Evolutionary conservation across 192 early-diverging fungal species (phyloP), one percentile per base, ranked within the genome.

Genomic region (Coemansia aciculifera): DNA sequence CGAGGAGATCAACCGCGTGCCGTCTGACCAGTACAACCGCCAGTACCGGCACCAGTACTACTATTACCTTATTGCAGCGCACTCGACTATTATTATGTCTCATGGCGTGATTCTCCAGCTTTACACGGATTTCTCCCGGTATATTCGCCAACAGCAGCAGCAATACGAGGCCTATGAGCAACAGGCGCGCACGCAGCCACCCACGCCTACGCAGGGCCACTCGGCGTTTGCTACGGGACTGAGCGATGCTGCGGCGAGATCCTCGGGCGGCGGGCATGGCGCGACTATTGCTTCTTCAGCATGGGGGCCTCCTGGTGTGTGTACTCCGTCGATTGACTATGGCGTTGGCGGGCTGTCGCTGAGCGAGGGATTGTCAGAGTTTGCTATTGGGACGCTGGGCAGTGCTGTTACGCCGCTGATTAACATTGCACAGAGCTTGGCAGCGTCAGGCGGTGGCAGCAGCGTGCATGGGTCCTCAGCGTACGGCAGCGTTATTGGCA

Each of bases 31-130:
- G 48, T 83, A 72, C 60, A 83, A 72, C 69, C 68, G 80, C 15
- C 75, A 72, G 69, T 83, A 83, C 48, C 67, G 80, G 17, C 54
- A 57, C 54, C 54, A 57, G 54, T 57, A 57, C 54, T 83, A 83
- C 66, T 83, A 83, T 57, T 83, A 83, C n/a, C 46, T 83, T 37
- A 74, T 83, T 59, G 80, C 80, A 2, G 80, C 80, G n/a, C 80
- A 83, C 38, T 70, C 80, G 3, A 69, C 80, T 7, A 83, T 83
- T 63, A 83, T 83, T 48, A 83, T 83, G 80, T 74, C 80, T 32
- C 80, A 83, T 21, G 75, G 75, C 38, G 80, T 77, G 17, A 64
- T 83, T 13, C 75, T 83, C 48, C 75, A 83, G 72, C 72, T 83
- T 59, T 72, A 63, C 39, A 56, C 68, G 3, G 80, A 83, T 29